Conservation (phyloP, 1,139 yeast genomes). For the Trichomonascaceae sp. region DNA sequence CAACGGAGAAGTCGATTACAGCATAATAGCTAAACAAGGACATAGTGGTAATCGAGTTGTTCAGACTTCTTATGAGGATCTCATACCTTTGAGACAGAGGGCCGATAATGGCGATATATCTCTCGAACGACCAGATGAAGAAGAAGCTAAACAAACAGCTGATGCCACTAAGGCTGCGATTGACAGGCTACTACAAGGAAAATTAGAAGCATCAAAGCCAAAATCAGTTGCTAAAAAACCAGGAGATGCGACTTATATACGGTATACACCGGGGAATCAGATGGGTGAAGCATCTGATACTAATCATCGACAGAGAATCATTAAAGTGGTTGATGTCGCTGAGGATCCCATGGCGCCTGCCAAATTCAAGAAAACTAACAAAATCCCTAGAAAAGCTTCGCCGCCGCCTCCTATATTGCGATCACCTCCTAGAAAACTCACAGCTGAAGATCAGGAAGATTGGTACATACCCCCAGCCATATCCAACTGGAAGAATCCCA, state of each 20-base stretch:
- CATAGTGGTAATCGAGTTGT: slow-evolving; percentile 30
- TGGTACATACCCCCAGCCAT: slow-evolving; percentile 92
- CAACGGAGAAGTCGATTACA: slow-evolving; percentile 33
- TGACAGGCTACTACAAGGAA: slow-evolving; percentile 40
- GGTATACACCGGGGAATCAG: slow-evolving; percentile 44
- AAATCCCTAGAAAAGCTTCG: slow-evolving; percentile 66
- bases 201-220: slow-evolving; percentile 30
- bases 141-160: slow-evolving; percentile 37
- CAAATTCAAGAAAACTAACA: slow-evolving; percentile 58
- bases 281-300: slow-evolving; percentile 28
- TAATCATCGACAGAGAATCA: slow-evolving; percentile 36
- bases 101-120: slow-evolving; percentile 33
- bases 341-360: slow-evolving; percentile 89
- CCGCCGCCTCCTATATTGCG: slow-evolving; percentile 54
- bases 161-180: slow-evolving; percentile 46
- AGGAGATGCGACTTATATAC: slow-evolving; percentile 38
- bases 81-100: slow-evolving; percentile 45
- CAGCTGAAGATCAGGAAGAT: slow-evolving; percentile 68
- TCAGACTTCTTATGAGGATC: slow-evolving; percentile 38
- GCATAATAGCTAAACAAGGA: slow-evolving; percentile 34
- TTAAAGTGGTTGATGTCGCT: slow-evolving; percentile 53
- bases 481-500: slow-evolving; percentile 94
- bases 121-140: slow-evolving; percentile 38
- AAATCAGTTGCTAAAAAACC: slow-evolving; percentile 24
- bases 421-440: slow-evolving; percentile 49